Evolutionary conservation across 192 early-diverging fungal genomes (phyloP).

Genomic region (Coemansia guatemalensis): DNA sequence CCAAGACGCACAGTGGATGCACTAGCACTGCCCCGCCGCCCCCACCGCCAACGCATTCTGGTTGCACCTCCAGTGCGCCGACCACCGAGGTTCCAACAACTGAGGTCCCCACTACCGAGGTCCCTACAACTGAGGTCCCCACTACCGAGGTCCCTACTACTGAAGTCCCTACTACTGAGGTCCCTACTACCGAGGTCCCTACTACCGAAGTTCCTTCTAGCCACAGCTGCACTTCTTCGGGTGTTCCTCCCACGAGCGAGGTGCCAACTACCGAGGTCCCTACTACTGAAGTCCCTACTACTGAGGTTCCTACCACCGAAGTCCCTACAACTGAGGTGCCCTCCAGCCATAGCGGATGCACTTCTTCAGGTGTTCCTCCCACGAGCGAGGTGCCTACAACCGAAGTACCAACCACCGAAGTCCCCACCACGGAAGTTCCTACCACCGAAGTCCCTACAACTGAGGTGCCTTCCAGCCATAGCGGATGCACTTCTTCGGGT

Average conservation of each 20-base stretch:
- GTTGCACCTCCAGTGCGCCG: neutral
- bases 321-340: constrained; percentile 13
- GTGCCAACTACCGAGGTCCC: too few relatives aligned
- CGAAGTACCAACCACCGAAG: constrained; percentile 11
- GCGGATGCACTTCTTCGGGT: too few relatives aligned
- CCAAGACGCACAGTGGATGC: neutral
- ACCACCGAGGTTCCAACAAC: constrained; percentile 24
- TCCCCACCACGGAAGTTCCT: too few relatives aligned
- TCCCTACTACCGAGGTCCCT: too few relatives aligned
- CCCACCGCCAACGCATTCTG: constrained; percentile 3
- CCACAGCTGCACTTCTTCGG: constrained; percentile 9
- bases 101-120: constrained; percentile 16
- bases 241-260: too few relatives aligned
- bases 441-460: constrained; percentile 14
- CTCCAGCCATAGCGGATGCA: too few relatives aligned
- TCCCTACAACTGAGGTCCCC: constrained; percentile 1
- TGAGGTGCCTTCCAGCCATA: too few relatives aligned
- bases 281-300: constrained; percentile 7
- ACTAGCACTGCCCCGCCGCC: constrained; percentile 1
- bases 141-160: constrained; percentile 12
- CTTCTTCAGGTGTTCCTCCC: too few relatives aligned
- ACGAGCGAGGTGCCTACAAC: constrained; percentile 4
- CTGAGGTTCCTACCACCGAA: constrained; percentile 23
- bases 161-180: constrained; percentile 17
- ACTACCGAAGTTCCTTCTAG: too few relatives aligned